Conservation (phyloP, 345 rosid genomes). For the Arabidopsis arenosa region DNA sequence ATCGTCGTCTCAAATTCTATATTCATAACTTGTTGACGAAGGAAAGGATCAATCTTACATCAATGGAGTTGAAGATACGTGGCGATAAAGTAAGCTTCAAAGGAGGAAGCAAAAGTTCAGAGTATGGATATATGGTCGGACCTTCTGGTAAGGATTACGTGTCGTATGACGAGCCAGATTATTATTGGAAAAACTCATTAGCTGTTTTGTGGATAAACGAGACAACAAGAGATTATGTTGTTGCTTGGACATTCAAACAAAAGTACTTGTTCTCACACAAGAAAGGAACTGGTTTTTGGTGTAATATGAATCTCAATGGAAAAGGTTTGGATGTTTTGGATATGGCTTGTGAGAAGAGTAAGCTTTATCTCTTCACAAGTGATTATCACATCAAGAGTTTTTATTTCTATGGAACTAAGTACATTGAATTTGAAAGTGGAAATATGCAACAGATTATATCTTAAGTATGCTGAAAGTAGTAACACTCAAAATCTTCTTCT, state of each 20-base stretch:
- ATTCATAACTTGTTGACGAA: not conserved
- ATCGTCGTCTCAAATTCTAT: not conserved
- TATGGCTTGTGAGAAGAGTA: not conserved
- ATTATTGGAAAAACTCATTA: not conserved
- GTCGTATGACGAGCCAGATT: not conserved
- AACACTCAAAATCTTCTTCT: too few species aligned
- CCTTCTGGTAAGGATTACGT: not conserved
- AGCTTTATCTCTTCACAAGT: slow-evolving; percentile 21
- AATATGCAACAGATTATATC: too few species aligned
- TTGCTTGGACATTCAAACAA: slow-evolving; percentile 23
- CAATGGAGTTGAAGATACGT: not conserved
- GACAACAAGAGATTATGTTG: not conserved
- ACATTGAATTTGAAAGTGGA: too few species aligned
- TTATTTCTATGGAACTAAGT: not conserved
- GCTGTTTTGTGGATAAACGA: slow-evolving; percentile 31
- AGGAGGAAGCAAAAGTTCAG: not conserved
- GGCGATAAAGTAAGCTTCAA: not conserved
- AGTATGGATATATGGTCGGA: too few species aligned
- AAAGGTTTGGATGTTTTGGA: not conserved
- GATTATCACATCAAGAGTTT: not conserved
- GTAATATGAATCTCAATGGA: not conserved
- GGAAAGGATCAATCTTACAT: slow-evolving; percentile 22
- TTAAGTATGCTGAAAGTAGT: too few species aligned
- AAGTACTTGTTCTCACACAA: slow-evolving; percentile 1
- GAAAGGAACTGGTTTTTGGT: slow-evolving; percentile 14